Base-by-base conservation (phyloP, 139 green algal species). In the Haematococcus lacustris region DNA sequence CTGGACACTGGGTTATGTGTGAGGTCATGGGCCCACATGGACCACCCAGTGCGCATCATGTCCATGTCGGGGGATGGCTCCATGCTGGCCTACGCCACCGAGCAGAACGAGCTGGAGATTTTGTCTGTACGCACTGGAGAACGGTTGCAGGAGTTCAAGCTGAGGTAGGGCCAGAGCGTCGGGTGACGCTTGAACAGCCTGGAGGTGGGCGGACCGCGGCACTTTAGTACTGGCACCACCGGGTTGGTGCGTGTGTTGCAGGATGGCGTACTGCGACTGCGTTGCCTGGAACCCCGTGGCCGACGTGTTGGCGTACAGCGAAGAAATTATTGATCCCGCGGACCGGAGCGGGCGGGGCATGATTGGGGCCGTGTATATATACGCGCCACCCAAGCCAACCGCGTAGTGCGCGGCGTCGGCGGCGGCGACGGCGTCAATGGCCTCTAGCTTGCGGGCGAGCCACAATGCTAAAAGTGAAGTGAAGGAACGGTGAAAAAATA, bases 1-100 rank as follows among this genome's bases (percentile, higher is more conserved):
- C 38, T 74, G 39, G 71, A 74, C 3, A 71, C 74, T 28, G 41
- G 76, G 53, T 35, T 71, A 13, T 66, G 64, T 32, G 26, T 61
- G 30, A 65, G 70, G 40, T 77, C 76, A 25, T 76, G 34, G 70
- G 62, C 63, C 39, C 70, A 73, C 23, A 73, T 73, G 35, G 76
- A 81, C 70, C 70, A 77, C 70, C 65, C 76, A 6, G 71, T 81
- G 51, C 70, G 76, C 25, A 67, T 66, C 9, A 32, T 81, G 30
- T 66, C 65, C 30, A 60, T 81, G 43, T 67, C 38, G 39, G 9
- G 57, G 17, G 76, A 81, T 35, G 60, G 53, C 40, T 32, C 30
- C 47, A 71, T 64, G 38, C 65, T 81, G 70, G 76, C 76, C 3
- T 81, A 81, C 66, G 50, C 64, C 53, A 68, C 37, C 34, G 76